Evolutionary conservation across 495 filamentous ascomycete species (phyloP).

Genomic region (Penicillium dipodomyicola): DNA sequence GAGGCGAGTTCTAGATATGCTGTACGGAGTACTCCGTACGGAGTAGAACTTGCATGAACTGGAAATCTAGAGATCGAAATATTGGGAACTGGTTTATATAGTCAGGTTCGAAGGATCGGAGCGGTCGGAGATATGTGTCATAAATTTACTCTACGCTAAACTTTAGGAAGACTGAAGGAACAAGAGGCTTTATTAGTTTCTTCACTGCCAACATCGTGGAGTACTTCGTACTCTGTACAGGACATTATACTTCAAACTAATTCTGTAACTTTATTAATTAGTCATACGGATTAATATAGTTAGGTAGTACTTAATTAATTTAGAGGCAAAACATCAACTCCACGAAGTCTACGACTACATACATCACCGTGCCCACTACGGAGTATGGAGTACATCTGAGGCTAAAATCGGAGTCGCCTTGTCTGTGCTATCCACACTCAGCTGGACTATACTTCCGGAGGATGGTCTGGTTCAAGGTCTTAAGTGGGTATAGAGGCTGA

Average conservation of each 20-base stretch:
- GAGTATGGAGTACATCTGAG: too few relatives aligned
- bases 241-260: not conserved
- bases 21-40: not conserved
- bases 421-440: constrained; percentile 6
- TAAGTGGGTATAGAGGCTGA: not conserved
- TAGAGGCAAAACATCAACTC: not conserved
- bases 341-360: constrained; percentile 12
- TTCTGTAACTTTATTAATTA: not conserved
- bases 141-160: not conserved
- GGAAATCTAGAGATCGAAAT: not conserved
- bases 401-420: constrained; percentile 5
- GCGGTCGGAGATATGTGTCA: not conserved
- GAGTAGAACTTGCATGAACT: constrained; percentile 1
- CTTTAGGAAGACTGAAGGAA: not conserved
- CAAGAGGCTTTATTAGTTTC: not conserved
- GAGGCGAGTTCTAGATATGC: not conserved
- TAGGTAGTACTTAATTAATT: not conserved
- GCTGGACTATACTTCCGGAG: constrained; percentile 2
- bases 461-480: not conserved
- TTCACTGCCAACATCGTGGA: not conserved
- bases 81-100: too few relatives aligned
- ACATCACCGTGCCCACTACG: constrained; percentile 6
- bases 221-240: not conserved
- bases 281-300: not conserved
- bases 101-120: too few relatives aligned